Conservation (phyloP, 1,284 basidiomycete genomes). For the Trametes versicolor region DNA sequence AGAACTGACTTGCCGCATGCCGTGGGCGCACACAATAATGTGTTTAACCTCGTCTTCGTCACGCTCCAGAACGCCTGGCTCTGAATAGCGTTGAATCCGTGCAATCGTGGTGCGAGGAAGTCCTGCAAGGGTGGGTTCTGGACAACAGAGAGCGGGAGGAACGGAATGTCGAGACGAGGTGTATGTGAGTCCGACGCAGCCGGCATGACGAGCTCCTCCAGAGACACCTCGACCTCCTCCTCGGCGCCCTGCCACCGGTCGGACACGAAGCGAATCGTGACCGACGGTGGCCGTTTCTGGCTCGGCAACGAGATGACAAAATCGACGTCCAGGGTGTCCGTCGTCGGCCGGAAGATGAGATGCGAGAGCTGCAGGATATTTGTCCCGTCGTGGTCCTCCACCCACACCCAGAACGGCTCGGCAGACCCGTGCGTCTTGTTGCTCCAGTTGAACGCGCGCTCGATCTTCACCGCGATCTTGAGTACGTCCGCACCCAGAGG, state of each 20-base stretch:
- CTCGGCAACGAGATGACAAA: slow-evolving; percentile 83
- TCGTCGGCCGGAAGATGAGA: slow-evolving; percentile 77
- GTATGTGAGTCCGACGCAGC: slow-evolving; percentile 69
- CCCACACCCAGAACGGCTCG: slow-evolving; percentile 97
- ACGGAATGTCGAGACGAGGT: slow-evolving; percentile 83
- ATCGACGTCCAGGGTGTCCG: slow-evolving; percentile 68
- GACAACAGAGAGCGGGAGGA: slow-evolving; percentile 69
- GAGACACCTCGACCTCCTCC: slow-evolving; percentile 69
- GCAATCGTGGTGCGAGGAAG: slow-evolving; percentile 56
- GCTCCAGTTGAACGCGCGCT: slow-evolving; percentile 88
- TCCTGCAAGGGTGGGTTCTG: slow-evolving; percentile 59
- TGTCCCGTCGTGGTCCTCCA: slow-evolving; percentile 86
- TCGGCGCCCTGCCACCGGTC: slow-evolving; percentile 97
- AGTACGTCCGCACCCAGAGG: slow-evolving; percentile 90
- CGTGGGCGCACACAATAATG: slow-evolving; percentile 85
- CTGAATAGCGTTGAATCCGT: slow-evolving; percentile 87
- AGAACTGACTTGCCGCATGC: slow-evolving; percentile 87
- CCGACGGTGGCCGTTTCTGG: slow-evolving; percentile 63
- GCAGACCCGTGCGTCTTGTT: slow-evolving; percentile 76
- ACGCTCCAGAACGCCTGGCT: slow-evolving; percentile 92
- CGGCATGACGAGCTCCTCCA: slow-evolving; percentile 86
- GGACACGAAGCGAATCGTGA: slow-evolving; percentile 85
- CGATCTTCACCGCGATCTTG: slow-evolving; percentile 75
- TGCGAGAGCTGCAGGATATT: slow-evolving; percentile 88
- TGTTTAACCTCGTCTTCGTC: slow-evolving; percentile 75